Conservation (phyloP, 2,329 filamentous ascomycete genomes). For the Sporothrix schenckii region DNA sequence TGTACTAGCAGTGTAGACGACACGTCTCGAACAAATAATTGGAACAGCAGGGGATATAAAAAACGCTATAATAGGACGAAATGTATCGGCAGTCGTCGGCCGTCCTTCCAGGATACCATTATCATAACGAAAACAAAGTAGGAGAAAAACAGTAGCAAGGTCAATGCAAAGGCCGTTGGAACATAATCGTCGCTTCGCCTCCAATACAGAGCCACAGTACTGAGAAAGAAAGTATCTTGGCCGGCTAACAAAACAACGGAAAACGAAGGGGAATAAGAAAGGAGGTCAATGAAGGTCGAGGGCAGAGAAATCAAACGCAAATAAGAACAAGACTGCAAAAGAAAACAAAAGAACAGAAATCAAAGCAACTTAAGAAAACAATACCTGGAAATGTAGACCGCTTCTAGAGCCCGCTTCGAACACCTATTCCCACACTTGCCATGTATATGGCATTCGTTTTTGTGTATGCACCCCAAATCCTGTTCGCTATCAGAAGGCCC, state of each 20-base stretch:
- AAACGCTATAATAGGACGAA: constrained; percentile 1
- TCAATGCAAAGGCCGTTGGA: constrained; percentile 1
- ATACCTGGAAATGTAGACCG: no score
- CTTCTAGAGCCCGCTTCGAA: constrained; percentile 2
- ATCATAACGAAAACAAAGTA: background rate
- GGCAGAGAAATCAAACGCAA: constrained; percentile 30
- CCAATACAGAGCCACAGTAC: background rate
- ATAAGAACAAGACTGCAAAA: background rate
- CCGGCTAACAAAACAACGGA: background rate
- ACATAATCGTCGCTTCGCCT: background rate
- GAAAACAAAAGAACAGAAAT: constrained; percentile 30
- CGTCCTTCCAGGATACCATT: constrained; percentile 19
- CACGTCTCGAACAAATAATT: background rate
- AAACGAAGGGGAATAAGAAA: constrained; percentile 18
- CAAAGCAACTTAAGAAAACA: constrained; percentile 17
- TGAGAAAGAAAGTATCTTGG: background rate
- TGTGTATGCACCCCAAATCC: constrained; percentile 3
- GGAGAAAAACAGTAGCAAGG: constrained; percentile 8
- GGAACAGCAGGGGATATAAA: background rate
- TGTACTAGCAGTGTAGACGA: background rate
- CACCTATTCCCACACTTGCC: constrained; percentile 10
- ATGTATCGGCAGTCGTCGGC: background rate
- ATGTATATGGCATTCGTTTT: constrained; percentile 28
- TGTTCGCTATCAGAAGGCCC: background rate
- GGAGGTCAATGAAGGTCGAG: constrained; percentile 18